phyloP scores from a whole-genome alignment of 306 rosid genomes.

The Dalbergia cultrata region DNA sequence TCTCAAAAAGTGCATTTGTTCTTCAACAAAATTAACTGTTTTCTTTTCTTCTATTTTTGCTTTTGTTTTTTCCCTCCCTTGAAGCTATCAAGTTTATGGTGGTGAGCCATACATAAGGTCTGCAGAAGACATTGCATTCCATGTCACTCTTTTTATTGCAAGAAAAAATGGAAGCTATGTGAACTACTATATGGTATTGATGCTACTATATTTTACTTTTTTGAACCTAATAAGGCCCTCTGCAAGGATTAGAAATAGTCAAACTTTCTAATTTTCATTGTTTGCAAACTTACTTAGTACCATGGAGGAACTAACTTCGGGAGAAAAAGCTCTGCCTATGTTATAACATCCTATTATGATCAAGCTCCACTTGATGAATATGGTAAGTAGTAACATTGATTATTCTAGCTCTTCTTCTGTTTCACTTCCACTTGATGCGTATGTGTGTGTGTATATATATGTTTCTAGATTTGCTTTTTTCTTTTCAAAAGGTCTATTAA shows the following conservation, averaged over 20 bases:
- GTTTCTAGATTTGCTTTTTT: too few species aligned
- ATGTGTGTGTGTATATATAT: background rate
- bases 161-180: constrained; percentile 75
- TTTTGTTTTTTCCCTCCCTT: background rate
- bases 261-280: background rate
- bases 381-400: constrained; percentile 25
- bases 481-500: constrained; percentile 54
- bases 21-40: background rate
- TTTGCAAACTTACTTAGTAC: constrained; percentile 50
- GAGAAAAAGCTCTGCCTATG: constrained; percentile 64
- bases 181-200: constrained; percentile 82
- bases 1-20: background rate
- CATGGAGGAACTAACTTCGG: constrained; percentile 83
- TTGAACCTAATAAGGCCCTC: background rate
- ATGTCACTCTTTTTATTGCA: constrained; percentile 75
- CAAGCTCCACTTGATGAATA: constrained; percentile 72
- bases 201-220: background rate
- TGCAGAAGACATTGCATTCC: constrained; percentile 81
- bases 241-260: background rate
- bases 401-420: background rate
- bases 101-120: constrained; percentile 68
- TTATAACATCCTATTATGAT: constrained; percentile 63
- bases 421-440: background rate
- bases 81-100: constrained; percentile 74
- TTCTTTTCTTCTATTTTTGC: background rate